Evolutionary conservation across 306 rosid species (phyloP), one percentile per base, ranked within the genome.

Genomic region (Cicer judaicum): DNA sequence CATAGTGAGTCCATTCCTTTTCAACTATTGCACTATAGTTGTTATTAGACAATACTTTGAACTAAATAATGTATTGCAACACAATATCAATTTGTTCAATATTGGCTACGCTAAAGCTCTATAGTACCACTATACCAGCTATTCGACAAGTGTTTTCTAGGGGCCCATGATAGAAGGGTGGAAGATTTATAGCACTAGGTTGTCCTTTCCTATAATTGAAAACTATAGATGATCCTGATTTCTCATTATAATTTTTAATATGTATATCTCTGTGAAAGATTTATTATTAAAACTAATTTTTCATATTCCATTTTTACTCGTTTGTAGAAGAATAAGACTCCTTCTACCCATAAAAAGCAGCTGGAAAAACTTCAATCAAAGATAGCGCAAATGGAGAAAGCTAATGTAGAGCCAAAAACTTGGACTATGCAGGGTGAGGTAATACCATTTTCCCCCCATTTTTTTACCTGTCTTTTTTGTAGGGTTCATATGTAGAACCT

Each of bases 371-470:
- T 82, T 79, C 87, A 80, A 77, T 77, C 91, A 12, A 74, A 92
- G 76, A 92, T 94, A 85, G 85, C 86, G 79, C 76, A 73, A 84
- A 86, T 92, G 96, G 99, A 94, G 80, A 83, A 80, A 34, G 86
- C 92, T 69, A 92, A 86, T 78, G 29, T 94, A 85, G 93, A 90
- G 69, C 93, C 88, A 54, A 89, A 90, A 83, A 71, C 82, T 18
- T 94, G 99, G 99, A 88, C 90, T 75, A 87, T 94, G 97, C 88
- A 74, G 81, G 99, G 99, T 55, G 99, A 94, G 97, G 99, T 94
- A 85, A 76, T 56, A 13, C 62, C 63, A 5, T 8, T 8, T 56
- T 54, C 24, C 76, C 74, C 65, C 64, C 13, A 7, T 47, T 57
- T 44, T 14, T 43, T 43, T 11, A 14, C 6, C 60, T 44, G 56